These are phyloP conservation scores for Erigeron philadelphicus DNA, from an alignment of 140 eudicot species.

Conservation along the genomic window DNA sequence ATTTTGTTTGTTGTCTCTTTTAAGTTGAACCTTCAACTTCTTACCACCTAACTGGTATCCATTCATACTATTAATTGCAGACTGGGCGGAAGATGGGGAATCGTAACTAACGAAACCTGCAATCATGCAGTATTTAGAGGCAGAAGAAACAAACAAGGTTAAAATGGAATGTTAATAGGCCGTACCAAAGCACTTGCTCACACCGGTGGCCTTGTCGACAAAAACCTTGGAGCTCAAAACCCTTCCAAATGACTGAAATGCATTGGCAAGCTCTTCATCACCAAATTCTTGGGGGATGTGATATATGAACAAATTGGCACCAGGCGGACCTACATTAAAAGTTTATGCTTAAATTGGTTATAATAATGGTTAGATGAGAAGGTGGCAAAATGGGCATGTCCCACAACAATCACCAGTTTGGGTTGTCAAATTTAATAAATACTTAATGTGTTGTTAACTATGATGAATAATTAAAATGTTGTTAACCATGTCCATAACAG, in stretches of 20 bases:
- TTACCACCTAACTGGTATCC: slow-evolving; percentile 92
- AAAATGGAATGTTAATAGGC: neutral
- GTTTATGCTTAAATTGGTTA: slow-evolving; percentile 4
- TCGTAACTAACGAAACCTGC: slow-evolving; percentile 96
- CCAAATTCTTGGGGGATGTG: slow-evolving; percentile 93
- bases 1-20: slow-evolving; percentile 82
- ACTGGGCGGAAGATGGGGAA: slow-evolving; percentile 73
- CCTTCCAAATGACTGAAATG: slow-evolving; percentile 73
- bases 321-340: slow-evolving; percentile 66
- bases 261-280: slow-evolving; percentile 81
- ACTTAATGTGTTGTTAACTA: too few species aligned
- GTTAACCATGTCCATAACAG: too few species aligned
- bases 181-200: slow-evolving; percentile 93
- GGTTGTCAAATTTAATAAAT: too few species aligned
- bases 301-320: slow-evolving; percentile 86
- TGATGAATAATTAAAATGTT: too few species aligned
- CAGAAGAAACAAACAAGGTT: neutral
- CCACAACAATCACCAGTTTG: neutral
- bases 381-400: neutral
- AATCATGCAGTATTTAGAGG: slow-evolving; percentile 25
- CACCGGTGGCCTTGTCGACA: slow-evolving; percentile 84
- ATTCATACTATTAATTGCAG: slow-evolving; percentile 80
- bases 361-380: neutral
- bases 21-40: slow-evolving; percentile 92
- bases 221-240: slow-evolving; percentile 87